Conservation (phyloP, 495 filamentous ascomycete species). For the Darksidea phi region DNA sequence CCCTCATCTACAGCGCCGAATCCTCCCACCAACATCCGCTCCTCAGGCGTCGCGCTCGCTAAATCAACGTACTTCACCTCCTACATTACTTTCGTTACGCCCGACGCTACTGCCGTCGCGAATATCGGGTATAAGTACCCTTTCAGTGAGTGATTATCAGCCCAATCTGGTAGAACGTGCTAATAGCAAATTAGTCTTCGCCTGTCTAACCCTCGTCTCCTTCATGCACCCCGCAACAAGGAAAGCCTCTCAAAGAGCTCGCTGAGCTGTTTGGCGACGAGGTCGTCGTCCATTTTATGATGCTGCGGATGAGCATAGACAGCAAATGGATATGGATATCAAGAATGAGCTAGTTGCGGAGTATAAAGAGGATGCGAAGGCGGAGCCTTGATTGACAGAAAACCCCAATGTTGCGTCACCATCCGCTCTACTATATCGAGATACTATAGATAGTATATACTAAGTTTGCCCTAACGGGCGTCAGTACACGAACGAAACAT, state of each 20-base stretch:
- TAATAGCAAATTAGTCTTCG: slow-evolving; percentile 21
- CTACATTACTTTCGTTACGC: slow-evolving; percentile 35
- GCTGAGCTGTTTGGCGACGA: slow-evolving; percentile 36
- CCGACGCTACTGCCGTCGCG: slow-evolving; percentile 34
- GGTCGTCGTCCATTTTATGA: slow-evolving; percentile 32
- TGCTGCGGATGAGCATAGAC: slow-evolving; percentile 27
- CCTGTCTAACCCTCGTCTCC: slow-evolving; percentile 34
- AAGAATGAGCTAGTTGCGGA: slow-evolving; percentile 27
- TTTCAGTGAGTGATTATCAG: slow-evolving; percentile 15
- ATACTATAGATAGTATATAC: no score
- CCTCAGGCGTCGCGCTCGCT: slow-evolving; percentile 31
- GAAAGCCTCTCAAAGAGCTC: slow-evolving; percentile 34
- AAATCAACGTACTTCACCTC: slow-evolving; percentile 36
- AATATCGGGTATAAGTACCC: slow-evolving; percentile 34
- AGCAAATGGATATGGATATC: slow-evolving; percentile 29
- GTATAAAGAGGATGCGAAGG: slow-evolving; percentile 8
- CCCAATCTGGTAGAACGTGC: not conserved
- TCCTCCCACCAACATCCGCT: slow-evolving; percentile 40
- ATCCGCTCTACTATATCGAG: no score
- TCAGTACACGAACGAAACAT: no score
- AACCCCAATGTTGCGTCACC: no score
- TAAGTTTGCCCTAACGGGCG: no score
- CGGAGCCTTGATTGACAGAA: no score
- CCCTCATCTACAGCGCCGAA: slow-evolving; percentile 39
- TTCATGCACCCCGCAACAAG: slow-evolving; percentile 35